Evolutionary conservation across 2,329 filamentous ascomycete species (phyloP).

Genomic region (Pestalotiopsis sp.): DNA sequence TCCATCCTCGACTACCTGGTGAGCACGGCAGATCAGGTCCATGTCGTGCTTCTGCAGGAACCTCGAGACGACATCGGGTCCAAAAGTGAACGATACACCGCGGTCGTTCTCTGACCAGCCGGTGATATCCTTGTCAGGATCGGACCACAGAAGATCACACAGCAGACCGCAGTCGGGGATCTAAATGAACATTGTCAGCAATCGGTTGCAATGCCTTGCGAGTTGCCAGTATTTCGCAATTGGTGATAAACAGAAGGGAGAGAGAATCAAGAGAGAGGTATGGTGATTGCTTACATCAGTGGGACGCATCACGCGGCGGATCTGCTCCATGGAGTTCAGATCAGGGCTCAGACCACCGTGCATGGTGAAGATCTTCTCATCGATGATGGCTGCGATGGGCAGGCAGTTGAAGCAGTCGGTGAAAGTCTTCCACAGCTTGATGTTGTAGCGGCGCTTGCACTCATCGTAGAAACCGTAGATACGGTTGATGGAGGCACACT

Average conservation of each 20-base stretch:
- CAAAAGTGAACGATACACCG: constrained; percentile 98
- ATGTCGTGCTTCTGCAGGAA: constrained; percentile 99
- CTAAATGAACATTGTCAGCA: constrained; percentile 48
- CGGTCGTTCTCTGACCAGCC: constrained; percentile 99
- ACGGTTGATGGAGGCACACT: constrained; percentile 97
- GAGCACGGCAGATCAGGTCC: constrained; percentile 97
- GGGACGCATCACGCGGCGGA: constrained; percentile 96
- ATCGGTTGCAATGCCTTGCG: constrained; percentile 30
- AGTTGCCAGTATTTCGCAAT: constrained; percentile 25
- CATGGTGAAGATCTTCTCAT: constrained; percentile 99
- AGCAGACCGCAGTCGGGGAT: constrained; percentile 97
- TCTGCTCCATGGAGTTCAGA: constrained; percentile 99
- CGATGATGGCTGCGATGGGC: constrained; percentile 97
- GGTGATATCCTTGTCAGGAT: constrained; percentile 98
- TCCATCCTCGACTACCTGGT: constrained; percentile 97
- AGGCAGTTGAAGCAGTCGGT: constrained; percentile 99
- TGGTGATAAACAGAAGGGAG: constrained; percentile 12
- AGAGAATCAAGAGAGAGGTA: background rate
- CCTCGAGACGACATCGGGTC: constrained; percentile 92
- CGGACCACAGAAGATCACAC: constrained; percentile 97
- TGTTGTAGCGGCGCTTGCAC: constrained; percentile 98
- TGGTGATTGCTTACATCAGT: constrained; percentile 79
- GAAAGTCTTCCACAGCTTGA: constrained; percentile 99
- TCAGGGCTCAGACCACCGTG: constrained; percentile 96
- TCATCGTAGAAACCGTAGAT: constrained; percentile 99